A percentile compares a stretch with the other conserved stretches of the same genome.
These are phyloP conservation scores for Volutella citrinella DNA, from an alignment of 2,329 filamentous ascomycete genomes.

Conservation along the genomic window DNA sequence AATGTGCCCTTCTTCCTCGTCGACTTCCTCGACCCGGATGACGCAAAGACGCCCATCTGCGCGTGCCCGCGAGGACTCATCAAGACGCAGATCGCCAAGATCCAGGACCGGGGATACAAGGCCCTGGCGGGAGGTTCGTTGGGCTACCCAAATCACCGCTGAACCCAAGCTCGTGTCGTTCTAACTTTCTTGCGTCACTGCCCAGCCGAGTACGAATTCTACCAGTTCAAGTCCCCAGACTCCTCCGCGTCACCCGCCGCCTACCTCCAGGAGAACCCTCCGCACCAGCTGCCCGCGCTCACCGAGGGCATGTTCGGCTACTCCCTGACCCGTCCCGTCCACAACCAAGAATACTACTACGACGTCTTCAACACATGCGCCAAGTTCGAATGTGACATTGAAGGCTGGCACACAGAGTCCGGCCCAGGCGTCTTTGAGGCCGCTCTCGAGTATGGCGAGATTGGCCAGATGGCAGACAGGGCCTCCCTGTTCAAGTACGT, in stretches of 20 bases:
- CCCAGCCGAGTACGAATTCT: slow-evolving; percentile 91
- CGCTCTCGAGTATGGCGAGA: slow-evolving; percentile 86
- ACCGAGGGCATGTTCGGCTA: slow-evolving; percentile 98
- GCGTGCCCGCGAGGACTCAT: slow-evolving; percentile 79
- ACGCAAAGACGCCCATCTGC: slow-evolving; percentile 65
- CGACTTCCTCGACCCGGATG: slow-evolving; percentile 79
- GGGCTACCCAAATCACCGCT: too few species aligned
- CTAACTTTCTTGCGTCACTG: not conserved
- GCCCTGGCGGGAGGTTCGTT: slow-evolving; percentile 85
- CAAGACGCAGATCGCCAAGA: slow-evolving; percentile 63
- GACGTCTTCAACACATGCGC: slow-evolving; percentile 78
- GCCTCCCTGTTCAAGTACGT: slow-evolving; percentile 92
- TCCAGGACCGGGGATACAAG: slow-evolving; percentile 66
- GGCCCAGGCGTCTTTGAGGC: slow-evolving; percentile 95
- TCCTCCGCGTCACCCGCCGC: slow-evolving; percentile 63
- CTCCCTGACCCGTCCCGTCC: slow-evolving; percentile 79
- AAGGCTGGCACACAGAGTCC: slow-evolving; percentile 95
- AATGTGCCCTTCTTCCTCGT: slow-evolving; percentile 83
- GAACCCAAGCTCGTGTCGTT: too few species aligned
- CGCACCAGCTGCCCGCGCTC: slow-evolving; percentile 69
- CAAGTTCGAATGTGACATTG: slow-evolving; percentile 76
- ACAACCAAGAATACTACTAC: slow-evolving; percentile 93
- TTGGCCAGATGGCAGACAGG: slow-evolving; percentile 85
- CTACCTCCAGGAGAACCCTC: slow-evolving; percentile 72
- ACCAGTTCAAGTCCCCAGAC: slow-evolving; percentile 74